These are phyloP conservation scores for Paecilomyces sp. DNA, from an alignment of 2,329 filamentous ascomycete species.

Conservation along the genomic window DNA sequence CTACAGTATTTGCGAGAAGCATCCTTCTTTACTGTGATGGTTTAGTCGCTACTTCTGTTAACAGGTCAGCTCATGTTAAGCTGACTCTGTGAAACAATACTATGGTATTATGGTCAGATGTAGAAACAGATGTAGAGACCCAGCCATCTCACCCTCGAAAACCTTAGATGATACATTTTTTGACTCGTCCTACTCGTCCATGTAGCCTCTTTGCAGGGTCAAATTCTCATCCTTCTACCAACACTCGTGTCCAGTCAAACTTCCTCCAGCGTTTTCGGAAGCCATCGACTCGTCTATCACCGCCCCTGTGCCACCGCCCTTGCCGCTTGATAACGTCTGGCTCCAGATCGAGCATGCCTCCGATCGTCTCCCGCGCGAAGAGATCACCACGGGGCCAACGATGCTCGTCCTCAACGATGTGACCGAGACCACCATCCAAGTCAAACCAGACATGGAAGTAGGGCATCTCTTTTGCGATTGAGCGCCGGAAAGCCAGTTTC, in stretches of 20 bases:
- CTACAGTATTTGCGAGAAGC: too few species aligned
- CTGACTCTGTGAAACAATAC: background rate
- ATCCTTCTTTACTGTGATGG: too few species aligned
- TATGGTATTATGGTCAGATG: too few species aligned
- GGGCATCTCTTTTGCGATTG: slow-evolving; percentile 88
- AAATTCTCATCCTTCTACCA: slow-evolving; percentile 41
- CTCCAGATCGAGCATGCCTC: slow-evolving; percentile 81
- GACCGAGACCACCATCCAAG: slow-evolving; percentile 83
- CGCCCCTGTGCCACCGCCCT: slow-evolving; percentile 70
- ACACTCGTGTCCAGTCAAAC: slow-evolving; percentile 77
- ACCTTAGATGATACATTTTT: background rate
- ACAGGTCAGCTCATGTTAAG: background rate
- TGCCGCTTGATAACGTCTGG: slow-evolving; percentile 83
- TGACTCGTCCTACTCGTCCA: background rate
- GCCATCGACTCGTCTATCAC: slow-evolving; percentile 59
- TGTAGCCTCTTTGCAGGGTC: background rate
- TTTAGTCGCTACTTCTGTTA: too few species aligned
- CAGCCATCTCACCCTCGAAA: background rate
- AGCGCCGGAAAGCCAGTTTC: slow-evolving; percentile 71
- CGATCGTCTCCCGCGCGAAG: slow-evolving; percentile 86
- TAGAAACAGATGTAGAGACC: background rate
- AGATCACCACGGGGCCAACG: slow-evolving; percentile 86
- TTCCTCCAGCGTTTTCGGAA: slow-evolving; percentile 84
- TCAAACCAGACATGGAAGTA: slow-evolving; percentile 98
- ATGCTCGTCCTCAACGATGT: slow-evolving; percentile 79